phyloP scores from a whole-genome alignment of 306 rosid species.

The Sesbania bispinosa region DNA sequence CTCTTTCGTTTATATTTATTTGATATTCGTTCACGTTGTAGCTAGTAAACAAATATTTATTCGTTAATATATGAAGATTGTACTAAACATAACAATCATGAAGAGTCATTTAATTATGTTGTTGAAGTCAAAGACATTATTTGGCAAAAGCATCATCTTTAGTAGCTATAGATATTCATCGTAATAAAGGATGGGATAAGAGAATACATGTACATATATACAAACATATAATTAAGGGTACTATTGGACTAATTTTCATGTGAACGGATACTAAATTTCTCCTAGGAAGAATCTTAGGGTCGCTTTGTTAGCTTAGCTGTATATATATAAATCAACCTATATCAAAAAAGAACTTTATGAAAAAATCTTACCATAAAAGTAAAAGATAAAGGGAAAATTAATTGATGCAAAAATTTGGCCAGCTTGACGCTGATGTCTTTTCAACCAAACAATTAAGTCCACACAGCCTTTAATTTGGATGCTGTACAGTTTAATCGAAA shows the following conservation, averaged over 20 bases:
- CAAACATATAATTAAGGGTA: no score
- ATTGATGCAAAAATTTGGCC: background rate
- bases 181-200: no score
- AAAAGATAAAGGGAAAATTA: background rate
- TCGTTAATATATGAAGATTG: background rate
- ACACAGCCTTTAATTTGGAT: no score
- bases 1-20: background rate
- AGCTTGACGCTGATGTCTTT: no score
- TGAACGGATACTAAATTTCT: no score
- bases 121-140: background rate
- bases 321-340: no score
- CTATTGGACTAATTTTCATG: no score
- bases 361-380: background rate
- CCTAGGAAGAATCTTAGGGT: no score
- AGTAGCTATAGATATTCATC: no score
- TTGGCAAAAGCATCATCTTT: no score
- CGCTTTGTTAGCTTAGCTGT: no score
- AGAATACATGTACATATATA: no score
- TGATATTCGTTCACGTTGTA: background rate
- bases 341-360: background rate
- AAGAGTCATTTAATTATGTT: background rate
- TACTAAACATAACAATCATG: background rate
- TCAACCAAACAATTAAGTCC: background rate
- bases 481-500: constrained; percentile 2
- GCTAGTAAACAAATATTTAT: background rate